Evolutionary conservation across 768 basidiomycete genomes (phyloP), one percentile per base, ranked within the genome.

Genomic region (Naematelia aurantialba): DNA sequence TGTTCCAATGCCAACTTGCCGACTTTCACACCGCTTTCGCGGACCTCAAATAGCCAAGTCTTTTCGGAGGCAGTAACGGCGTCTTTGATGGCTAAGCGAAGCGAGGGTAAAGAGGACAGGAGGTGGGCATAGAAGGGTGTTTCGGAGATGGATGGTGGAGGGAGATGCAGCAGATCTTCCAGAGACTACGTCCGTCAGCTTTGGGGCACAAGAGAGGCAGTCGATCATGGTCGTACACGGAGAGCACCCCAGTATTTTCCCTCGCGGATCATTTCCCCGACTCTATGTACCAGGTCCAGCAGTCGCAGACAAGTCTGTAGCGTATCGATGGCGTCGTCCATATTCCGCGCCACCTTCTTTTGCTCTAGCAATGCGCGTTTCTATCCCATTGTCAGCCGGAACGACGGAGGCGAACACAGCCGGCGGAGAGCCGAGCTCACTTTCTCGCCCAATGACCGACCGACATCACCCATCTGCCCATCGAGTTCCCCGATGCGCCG

Each of bases 201-300:
- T 52, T n/a, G n/a, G n/a, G n/a, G n/a, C n/a, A 17, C 14, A 22
- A 11, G 10, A 31, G 10, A 13, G 27, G 4, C 52, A 31, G n/a
- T 8, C 12, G 29, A 52, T 3, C 4, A 4, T 11, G 22, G 39
- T 81, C 91, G 77, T 76, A 96, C 91, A 81, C 94, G 82, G 75
- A 98, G 77, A 46, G 96, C 96, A 74, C 91, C 93, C 89, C 91
- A 98, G 78, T 91, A 97, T 80, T 88, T 92, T 55, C 89, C 89
- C 68, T 92, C 87, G 69, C 84, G 83, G 69, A 99, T 88, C 87
- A 98, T 91, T 74, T 90, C 85, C 30, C 89, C 86, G 51, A 98
- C 91, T 45, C 91, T 85, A 76, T 91, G 84, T 13, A 96, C 87
- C 59, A 96, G 86, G 73, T 99, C 96, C 63, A 99, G 80, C 3